Base-by-base conservation (phyloP, 768 basidiomycete species). In the Hygrocybe punicea region DNA sequence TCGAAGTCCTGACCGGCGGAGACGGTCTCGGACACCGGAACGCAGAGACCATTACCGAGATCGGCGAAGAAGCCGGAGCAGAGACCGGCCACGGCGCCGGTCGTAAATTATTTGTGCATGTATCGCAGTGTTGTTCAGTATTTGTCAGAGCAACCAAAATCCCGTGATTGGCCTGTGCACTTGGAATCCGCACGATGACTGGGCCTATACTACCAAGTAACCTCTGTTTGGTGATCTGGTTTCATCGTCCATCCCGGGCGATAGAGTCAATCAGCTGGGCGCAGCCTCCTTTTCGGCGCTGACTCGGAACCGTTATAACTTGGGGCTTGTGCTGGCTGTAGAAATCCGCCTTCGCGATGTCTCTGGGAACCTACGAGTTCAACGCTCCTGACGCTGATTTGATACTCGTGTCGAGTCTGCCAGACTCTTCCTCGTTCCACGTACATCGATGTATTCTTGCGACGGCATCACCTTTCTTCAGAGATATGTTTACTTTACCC, bases 401-500 rank as follows among this genome's bases (percentile, higher is more conserved):
- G 59, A 64, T 81, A 57, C 74, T 87, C 56, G 73, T 79, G 17
- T 80, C 84, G 0, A 60, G 65, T 55, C 75, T 76, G 4, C 72
- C 74, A 54, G 58, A 62, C 37, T 59, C 69, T 14, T 71, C 77
- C 51, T 77, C 82, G 61, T 87, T 89, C 64, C 78, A 73, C 40
- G 80, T 84, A 33, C 87, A 87, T 69, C 76, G 77, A 58, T 81
- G 78, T 67, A 78, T 90, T 58, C 79, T 91, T 48, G 71, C 81
- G 10, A 73, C 76, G 4, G 84, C 85, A 1, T 89, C 88, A 5
- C 77, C 83, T 2, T 85, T 89, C 71, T 91, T 89, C 69, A 66
- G 69, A 51, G 80, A 85, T 55, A 83, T 89, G 84, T 85, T 90
- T 64, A 68, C 81, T 19, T 72, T 89, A 16, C 85, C 87, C 4